Base-by-base conservation (phyloP, 306 rosid species). In the Vicia faba region DNA sequence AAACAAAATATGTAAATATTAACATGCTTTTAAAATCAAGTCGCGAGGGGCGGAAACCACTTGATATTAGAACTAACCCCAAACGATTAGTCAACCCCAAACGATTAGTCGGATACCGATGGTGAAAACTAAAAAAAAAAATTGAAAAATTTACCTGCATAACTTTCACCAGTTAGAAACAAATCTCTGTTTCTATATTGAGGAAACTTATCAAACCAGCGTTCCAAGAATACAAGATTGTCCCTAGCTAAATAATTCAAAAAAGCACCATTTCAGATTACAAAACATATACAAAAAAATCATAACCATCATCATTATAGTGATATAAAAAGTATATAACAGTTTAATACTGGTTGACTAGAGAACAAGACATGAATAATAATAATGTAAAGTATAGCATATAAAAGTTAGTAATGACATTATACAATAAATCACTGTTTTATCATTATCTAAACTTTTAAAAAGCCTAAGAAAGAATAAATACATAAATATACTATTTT, bases 81-180 rank as follows among this genome's bases (percentile, higher is more conserved):
- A n/a, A n/a, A n/a, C n/a, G n/a, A n/a, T n/a, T n/a, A n/a, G n/a
- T n/a, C n/a, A n/a, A n/a, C n/a, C n/a, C n/a, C n/a, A n/a, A n/a
- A n/a, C 1, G 23, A 20, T 20, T 20, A 20, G 23, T 20, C 23
- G 2, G 23, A 20, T 20, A 20, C 23, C 2, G 23, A 20, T 20
- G 23, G 23, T 20, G 23, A 20, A 20, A 20, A 20, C 23, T 20
- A 20, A n/a, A n/a, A n/a, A n/a, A n/a, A n/a, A n/a, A n/a, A n/a
- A 20, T 20, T 20, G 68, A 8, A 57, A 66, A 8, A 5, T 46
- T 53, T 77, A 88, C 95, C 95, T 56, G 95, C 95, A 75, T 88
- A 88, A 54, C 91, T 85, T 78, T 88, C 95, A 6, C 95, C 95
- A 2, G 88, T 78, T 40, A 88, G 80, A 78, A 81, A 88, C 78